Evolutionary conservation across 148 eudicot genomes (phyloP).

Genomic region (Vaccinium macrocarpon): DNA sequence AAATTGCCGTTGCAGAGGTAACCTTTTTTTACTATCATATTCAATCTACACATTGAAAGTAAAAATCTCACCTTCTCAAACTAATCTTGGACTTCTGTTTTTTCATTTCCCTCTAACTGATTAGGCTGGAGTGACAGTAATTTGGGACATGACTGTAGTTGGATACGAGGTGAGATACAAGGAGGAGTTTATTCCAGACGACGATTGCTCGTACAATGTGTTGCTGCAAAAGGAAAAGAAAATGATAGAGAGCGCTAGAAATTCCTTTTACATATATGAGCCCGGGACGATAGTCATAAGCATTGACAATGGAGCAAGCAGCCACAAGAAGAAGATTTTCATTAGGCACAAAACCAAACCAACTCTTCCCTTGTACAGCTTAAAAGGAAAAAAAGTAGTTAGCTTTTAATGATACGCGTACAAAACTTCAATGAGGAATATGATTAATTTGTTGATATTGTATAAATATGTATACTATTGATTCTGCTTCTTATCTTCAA

Average conservation of each 20-base stretch:
- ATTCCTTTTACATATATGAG: slow-evolving; percentile 66
- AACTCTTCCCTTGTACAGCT: slow-evolving; percentile 51
- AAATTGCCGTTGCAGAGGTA: slow-evolving; percentile 49
- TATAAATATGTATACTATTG: background rate
- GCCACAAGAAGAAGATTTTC: slow-evolving; percentile 63
- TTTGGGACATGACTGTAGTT: slow-evolving; percentile 58
- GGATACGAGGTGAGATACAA: slow-evolving; percentile 65
- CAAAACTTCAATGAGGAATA: background rate
- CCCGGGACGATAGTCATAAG: slow-evolving; percentile 73
- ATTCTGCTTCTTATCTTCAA: background rate
- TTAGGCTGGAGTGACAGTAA: slow-evolving; percentile 46
- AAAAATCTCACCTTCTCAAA: background rate
- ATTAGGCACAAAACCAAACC: slow-evolving; percentile 54
- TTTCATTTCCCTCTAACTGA: background rate
- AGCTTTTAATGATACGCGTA: background rate
- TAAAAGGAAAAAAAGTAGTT: background rate
- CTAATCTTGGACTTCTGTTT: background rate
- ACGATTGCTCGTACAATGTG: slow-evolving; percentile 80
- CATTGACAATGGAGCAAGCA: slow-evolving; percentile 42
- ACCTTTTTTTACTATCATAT: background rate
- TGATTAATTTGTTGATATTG: background rate
- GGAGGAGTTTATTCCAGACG: slow-evolving; percentile 78
- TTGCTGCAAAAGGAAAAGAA: slow-evolving; percentile 56
- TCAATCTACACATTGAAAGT: background rate
- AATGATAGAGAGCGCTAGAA: slow-evolving; percentile 43